Conservation (phyloP, 495 filamentous ascomycete species). For the Aspergillus mulundensis region DNA sequence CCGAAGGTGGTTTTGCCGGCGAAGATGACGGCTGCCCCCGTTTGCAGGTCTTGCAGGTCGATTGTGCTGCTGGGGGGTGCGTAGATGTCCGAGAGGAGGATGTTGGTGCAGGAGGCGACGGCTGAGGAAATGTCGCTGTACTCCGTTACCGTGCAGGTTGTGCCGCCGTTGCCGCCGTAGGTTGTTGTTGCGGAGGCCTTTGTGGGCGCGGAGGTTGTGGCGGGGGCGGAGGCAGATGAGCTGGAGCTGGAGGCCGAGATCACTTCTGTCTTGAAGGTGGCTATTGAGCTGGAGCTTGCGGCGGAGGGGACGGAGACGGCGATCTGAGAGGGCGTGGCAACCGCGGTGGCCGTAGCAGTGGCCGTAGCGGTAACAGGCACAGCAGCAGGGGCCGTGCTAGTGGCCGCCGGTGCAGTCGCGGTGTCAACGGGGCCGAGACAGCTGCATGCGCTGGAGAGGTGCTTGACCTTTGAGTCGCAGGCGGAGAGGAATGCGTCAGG, state of each 20-base stretch:
- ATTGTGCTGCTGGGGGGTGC: slow-evolving; percentile 35
- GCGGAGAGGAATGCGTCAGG: slow-evolving; percentile 21
- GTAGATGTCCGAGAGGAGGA: slow-evolving; percentile 33
- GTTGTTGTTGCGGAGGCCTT: slow-evolving; percentile 10
- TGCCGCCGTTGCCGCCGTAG: slow-evolving; percentile 16
- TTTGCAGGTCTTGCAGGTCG: slow-evolving; percentile 32
- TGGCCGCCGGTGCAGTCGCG: background rate
- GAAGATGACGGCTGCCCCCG: slow-evolving; percentile 40
- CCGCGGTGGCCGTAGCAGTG: background rate
- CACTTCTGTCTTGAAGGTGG: slow-evolving; percentile 1
- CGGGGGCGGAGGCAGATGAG: background rate
- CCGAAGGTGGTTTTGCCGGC: slow-evolving; percentile 39
- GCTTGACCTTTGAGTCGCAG: slow-evolving; percentile 23
- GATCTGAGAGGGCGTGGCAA: background rate
- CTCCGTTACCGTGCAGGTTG: slow-evolving; percentile 39
- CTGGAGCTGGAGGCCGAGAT: background rate
- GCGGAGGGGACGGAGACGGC: slow-evolving; percentile 1
- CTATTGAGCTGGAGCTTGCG: slow-evolving; percentile 8
- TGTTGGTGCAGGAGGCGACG: slow-evolving; percentile 37
- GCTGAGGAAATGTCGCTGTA: slow-evolving; percentile 41
- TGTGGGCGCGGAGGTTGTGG: background rate
- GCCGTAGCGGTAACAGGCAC: background rate
- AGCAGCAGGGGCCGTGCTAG: slow-evolving; percentile 10
- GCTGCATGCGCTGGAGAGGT: slow-evolving; percentile 31
- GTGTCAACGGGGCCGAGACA: slow-evolving; percentile 16